A percentile compares a stretch with the other conserved stretches of the same genome.
These are phyloP conservation scores for Papiliotrema fonsecae DNA, from an alignment of 1,284 basidiomycete species.

Conservation along the genomic window DNA sequence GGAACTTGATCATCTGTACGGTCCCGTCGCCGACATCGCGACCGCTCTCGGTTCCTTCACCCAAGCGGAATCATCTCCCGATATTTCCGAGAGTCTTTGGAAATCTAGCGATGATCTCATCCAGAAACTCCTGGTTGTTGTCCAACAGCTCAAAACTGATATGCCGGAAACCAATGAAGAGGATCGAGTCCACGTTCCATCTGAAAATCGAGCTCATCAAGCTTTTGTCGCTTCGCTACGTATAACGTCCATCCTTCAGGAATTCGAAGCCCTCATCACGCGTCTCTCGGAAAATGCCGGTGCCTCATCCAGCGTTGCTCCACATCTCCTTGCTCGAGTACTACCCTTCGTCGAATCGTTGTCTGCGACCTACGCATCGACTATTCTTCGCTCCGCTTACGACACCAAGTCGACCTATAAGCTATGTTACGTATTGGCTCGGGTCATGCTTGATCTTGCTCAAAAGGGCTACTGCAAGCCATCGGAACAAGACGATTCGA, in stretches of 20 bases:
- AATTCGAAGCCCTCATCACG: constrained; percentile 16
- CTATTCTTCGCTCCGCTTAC: constrained; percentile 18
- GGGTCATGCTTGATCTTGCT: constrained; percentile 68
- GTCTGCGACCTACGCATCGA: constrained; percentile 53
- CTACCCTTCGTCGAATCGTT: constrained; percentile 54
- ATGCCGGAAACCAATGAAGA: constrained; percentile 26
- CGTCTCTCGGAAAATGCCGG: not conserved
- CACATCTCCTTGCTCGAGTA: constrained; percentile 27
- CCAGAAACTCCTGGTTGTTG: constrained; percentile 59
- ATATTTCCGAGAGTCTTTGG: constrained; percentile 14
- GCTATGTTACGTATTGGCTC: constrained; percentile 71
- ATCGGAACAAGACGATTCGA: constrained; percentile 58
- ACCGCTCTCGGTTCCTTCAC: constrained; percentile 3
- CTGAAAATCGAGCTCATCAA: constrained; percentile 22
- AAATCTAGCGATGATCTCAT: constrained; percentile 52
- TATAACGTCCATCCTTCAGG: constrained; percentile 32
- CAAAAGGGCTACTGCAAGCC: constrained; percentile 91
- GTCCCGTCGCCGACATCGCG: constrained; percentile 4
- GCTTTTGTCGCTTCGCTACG: constrained; percentile 24
- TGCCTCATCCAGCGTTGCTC: constrained; percentile 6
- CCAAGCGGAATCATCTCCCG: not conserved
- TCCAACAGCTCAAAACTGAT: constrained; percentile 57
- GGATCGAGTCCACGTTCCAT: constrained; percentile 33
- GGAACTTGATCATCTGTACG: constrained; percentile 8
- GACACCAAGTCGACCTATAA: constrained; percentile 73